Percentiles rank a stretch among this genome's conserved stretches.
Conservation (phyloP, 2,329 filamentous ascomycete genomes). For the Colletotrichum incanum region DNA sequence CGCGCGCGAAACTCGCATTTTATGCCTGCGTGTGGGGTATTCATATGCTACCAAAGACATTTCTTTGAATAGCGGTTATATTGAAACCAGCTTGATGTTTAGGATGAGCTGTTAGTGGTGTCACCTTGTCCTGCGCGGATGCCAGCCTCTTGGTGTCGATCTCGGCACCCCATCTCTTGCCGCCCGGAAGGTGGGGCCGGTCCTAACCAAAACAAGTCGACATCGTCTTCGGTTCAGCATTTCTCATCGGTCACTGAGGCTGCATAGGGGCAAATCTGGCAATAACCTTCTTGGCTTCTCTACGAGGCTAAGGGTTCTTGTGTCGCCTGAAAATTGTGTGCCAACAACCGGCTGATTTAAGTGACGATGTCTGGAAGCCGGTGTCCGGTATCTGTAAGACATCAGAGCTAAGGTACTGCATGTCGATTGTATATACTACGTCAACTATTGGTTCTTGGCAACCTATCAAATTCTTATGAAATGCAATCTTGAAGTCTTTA, state of each 20-base stretch:
- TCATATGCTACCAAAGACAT: background rate
- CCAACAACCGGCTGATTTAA: background rate
- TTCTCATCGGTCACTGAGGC: background rate
- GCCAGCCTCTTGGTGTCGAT: background rate
- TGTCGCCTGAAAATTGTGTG: background rate
- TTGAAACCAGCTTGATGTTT: background rate
- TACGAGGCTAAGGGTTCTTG: background rate
- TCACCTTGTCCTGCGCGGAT: background rate
- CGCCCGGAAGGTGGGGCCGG: conserved; percentile 19
- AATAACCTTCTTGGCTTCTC: background rate
- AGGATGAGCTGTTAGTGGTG: background rate
- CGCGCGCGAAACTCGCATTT: background rate
- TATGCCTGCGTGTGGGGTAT: background rate
- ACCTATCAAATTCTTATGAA: background rate
- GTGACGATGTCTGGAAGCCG: background rate
- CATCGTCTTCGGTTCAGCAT: background rate
- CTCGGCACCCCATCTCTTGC: conserved; percentile 28
- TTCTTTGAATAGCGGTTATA: background rate
- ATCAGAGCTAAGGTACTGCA: background rate
- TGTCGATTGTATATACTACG: too few species aligned
- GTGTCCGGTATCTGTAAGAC: background rate
- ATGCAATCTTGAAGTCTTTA: background rate
- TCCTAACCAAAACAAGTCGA: background rate
- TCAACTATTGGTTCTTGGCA: background rate
- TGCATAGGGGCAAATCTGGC: background rate